Percentiles rank a stretch among this genome's conserved stretches.
These are phyloP conservation scores for Cercospora brassicicola DNA, from an alignment of 2,329 filamentous ascomycete species.

Conservation along the genomic window DNA sequence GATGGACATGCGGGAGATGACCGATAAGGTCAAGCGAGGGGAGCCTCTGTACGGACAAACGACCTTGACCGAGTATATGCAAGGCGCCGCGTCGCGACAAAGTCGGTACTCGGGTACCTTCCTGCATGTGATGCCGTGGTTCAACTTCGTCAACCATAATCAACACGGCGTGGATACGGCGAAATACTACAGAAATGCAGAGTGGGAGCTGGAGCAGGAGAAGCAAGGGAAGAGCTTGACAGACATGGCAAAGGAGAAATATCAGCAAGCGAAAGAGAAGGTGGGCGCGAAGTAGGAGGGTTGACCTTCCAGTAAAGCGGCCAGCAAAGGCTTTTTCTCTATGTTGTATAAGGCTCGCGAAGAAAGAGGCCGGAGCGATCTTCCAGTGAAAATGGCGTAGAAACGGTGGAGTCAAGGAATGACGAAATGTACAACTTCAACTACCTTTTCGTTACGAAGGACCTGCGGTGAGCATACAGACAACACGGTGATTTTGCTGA, in stretches of 20 bases:
- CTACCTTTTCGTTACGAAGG: background rate
- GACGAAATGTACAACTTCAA: constrained; percentile 5
- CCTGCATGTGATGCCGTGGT: constrained; percentile 85
- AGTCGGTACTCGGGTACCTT: constrained; percentile 87
- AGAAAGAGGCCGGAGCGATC: background rate
- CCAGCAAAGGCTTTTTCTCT: background rate
- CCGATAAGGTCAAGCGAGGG: constrained; percentile 88
- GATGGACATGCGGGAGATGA: constrained; percentile 98
- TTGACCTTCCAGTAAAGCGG: background rate
- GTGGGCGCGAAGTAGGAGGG: constrained; percentile 1
- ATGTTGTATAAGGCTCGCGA: background rate
- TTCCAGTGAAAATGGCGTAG: background rate
- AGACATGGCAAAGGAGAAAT: constrained; percentile 9
- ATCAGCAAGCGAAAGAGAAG: constrained; percentile 12
- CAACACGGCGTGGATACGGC: constrained; percentile 96
- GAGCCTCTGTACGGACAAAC: constrained; percentile 85
- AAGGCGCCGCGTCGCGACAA: constrained; percentile 89
- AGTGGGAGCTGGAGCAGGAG: constrained; percentile 88
- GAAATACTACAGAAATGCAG: constrained; percentile 96
- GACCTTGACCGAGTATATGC: constrained; percentile 78
- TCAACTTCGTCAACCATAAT: constrained; percentile 97
- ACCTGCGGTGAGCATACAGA: background rate
- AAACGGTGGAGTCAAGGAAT: background rate
- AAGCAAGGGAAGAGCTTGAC: constrained; percentile 38
- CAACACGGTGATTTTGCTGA: background rate